A percentile compares a stretch with the other conserved stretches of the same genome.
These are phyloP conservation scores for Chytriomyces sp. DNA, from an alignment of 192 early-diverging fungal species.

Conservation along the genomic window DNA sequence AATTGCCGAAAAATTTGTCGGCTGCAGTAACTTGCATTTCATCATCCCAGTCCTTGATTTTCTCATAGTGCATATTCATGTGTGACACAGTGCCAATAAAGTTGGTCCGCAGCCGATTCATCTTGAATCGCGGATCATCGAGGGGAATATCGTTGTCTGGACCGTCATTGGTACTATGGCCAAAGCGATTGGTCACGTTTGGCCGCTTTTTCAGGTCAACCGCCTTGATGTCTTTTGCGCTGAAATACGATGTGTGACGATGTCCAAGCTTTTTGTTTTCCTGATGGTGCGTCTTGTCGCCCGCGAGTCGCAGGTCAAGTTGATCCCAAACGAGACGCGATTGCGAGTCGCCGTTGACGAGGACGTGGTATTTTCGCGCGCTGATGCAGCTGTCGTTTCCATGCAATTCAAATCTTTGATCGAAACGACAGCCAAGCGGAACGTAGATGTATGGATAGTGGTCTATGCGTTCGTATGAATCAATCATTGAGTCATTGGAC, in stretches of 20 bases:
- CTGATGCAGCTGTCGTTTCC: neutral
- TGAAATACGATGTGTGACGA: neutral
- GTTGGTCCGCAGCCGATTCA: neutral
- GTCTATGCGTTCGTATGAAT: neutral
- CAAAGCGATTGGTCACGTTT: no score
- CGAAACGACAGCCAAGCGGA: slow-evolving; percentile 23
- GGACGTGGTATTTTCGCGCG: neutral
- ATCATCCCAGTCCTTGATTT: neutral
- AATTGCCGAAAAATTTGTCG: neutral
- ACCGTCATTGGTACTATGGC: no score
- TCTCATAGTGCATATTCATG: neutral
- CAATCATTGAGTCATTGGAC: neutral
- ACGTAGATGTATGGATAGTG: neutral
- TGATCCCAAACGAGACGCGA: slow-evolving; percentile 5
- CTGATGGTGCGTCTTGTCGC: neutral
- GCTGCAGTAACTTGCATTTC: neutral
- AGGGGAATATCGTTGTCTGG: neutral
- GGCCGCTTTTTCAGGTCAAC: neutral
- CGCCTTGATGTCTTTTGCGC: no score
- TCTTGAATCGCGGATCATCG: neutral
- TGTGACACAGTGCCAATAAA: no score
- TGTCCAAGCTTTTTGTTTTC: neutral
- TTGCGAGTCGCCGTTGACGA: slow-evolving; percentile 21
- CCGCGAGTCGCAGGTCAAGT: neutral
- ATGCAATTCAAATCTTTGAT: slow-evolving; percentile 23